Base-by-base conservation (phyloP, 2,329 filamentous ascomycete genomes). In the Colletotrichum costaricense region DNA sequence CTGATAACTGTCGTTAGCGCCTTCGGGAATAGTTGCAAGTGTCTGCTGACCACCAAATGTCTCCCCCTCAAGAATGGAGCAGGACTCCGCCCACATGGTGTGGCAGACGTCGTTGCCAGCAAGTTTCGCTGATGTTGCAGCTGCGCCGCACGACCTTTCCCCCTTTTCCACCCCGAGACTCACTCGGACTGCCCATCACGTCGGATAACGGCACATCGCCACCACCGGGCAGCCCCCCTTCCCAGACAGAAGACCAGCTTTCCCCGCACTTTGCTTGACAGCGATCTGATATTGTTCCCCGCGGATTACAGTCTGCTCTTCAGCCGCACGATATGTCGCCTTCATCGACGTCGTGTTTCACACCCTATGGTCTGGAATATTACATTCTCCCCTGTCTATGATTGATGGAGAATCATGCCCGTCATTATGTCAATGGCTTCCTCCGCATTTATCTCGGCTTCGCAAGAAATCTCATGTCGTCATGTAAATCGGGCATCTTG, bases 11-110 rank as follows among this genome's bases (percentile, higher is more conserved):
- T 56, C 30, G 42, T 65, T 65, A 55, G 55, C 28, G 33, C 60
- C 46, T n/a, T 49, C 46, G 60, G 66, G 42, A 38, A 49, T 60
- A 65, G 46, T 14, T 49, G 42, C 42, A 49, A 28, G 62, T 52
- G 67, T 70, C 70, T 69, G 70, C 67, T 73, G 66, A 73, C 69
- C 65, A 26, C 38, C 38, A 26, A 33, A 28, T 46, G 33, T 35
- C 33, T 12, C 33, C 33, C 65, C 38, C 38, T 19, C 38, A 42
- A 19, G 55, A n/a, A 65, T 69, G 16, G 30, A 69, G 54, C 42
- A 56, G 59, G 59, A 69, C n/a, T 49, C 14, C 33, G 52, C 38
- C 63, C 54, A 14, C 49, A 22, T 42, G 30, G 42, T 63, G 58
- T 63, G 58, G 28, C 55, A 28, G 28, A 58, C 22, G 60, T 33